Conservation (phyloP, 306 rosid genomes). For the Cucumis cinereus region DNA sequence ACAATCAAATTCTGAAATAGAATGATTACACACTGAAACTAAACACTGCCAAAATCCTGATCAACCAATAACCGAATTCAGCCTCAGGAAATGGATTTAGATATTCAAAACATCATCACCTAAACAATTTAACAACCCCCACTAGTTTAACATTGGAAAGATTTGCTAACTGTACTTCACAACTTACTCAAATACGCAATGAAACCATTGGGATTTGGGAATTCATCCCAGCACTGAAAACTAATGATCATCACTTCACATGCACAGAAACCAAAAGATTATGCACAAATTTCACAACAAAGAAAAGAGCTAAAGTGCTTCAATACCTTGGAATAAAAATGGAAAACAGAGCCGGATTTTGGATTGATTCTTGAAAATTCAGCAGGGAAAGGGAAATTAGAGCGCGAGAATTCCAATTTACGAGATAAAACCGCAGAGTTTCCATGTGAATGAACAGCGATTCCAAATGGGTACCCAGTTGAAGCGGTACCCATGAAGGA, state of each 20-base stretch:
- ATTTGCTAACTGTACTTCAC: background rate
- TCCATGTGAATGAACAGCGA: slow-evolving; percentile 20
- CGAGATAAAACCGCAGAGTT: slow-evolving; percentile 14
- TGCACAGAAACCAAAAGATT: background rate
- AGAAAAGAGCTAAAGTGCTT: background rate
- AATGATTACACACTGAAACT: background rate
- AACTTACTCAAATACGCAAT: background rate
- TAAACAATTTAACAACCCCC: background rate
- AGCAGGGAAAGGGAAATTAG: slow-evolving; percentile 26
- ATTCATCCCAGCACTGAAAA: background rate
- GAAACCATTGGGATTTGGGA: background rate
- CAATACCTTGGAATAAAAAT: slow-evolving; percentile 35
- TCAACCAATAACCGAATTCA: background rate
- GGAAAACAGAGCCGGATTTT: slow-evolving; percentile 19
- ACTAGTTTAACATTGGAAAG: background rate
- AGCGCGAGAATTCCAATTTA: slow-evolving; percentile 19
- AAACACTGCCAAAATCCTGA: background rate
- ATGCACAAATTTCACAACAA: background rate
- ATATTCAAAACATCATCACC: background rate
- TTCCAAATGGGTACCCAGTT: slow-evolving; percentile 32
- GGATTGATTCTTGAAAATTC: slow-evolving; percentile 29
- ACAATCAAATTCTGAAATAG: background rate
- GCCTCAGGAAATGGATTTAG: background rate
- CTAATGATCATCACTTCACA: background rate
- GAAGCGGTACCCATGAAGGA: slow-evolving; percentile 38